Evolutionary conservation across 306 rosid genomes (phyloP).

Genomic region (Lithocarpus polystachyus): DNA sequence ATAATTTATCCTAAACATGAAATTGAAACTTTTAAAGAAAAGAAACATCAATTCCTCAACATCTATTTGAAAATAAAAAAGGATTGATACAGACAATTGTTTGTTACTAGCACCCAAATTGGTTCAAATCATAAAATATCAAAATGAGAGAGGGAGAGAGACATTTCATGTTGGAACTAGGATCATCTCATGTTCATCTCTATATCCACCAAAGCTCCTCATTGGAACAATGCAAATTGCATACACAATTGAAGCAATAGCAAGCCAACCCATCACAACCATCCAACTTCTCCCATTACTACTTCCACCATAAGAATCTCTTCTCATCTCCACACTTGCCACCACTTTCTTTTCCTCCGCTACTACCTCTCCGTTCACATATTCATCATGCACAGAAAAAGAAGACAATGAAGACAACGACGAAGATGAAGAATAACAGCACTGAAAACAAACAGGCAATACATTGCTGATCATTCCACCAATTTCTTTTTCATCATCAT

Average conservation of each 20-base stretch:
- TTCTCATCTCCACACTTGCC: background rate
- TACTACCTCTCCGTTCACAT: background rate
- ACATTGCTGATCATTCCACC: slow-evolving; percentile 18
- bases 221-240: slow-evolving; percentile 22
- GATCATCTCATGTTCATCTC: slow-evolving; percentile 2
- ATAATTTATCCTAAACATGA: background rate
- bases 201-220: slow-evolving; percentile 15
- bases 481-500: slow-evolving; percentile 1
- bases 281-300: slow-evolving; percentile 14
- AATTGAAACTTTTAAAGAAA: background rate
- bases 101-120: too few relatives aligned
- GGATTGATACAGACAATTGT: background rate
- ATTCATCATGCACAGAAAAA: background rate
- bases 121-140: too few relatives aligned
- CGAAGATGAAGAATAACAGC: background rate
- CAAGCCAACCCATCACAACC: slow-evolving; percentile 22
- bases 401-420: slow-evolving; percentile 22
- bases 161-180: slow-evolving; percentile 52
- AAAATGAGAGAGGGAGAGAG: background rate
- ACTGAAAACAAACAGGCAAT: slow-evolving; percentile 1
- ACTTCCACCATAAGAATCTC: background rate
- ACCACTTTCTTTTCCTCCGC: background rate
- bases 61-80: background rate
- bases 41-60: background rate
- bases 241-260: slow-evolving; percentile 23